Conservation (phyloP, 192 early-diverging fungal genomes). For the Entomortierella parvispora region DNA sequence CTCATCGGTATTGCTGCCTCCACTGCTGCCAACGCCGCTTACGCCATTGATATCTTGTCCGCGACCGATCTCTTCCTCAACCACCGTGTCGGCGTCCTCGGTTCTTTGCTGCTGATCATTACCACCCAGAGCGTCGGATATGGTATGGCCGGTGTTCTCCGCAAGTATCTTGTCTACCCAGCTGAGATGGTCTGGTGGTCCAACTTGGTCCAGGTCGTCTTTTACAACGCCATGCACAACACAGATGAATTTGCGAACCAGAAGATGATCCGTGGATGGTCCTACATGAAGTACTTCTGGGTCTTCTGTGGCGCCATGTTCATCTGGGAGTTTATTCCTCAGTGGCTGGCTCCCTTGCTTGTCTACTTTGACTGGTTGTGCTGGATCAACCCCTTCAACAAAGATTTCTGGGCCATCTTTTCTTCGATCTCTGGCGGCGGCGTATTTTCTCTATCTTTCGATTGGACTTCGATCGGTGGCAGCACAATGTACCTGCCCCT, state of each 20-base stretch:
- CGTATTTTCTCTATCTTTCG: conserved; percentile 72
- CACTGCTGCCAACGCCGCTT: conserved; percentile 59
- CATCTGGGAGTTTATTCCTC: conserved; percentile 57
- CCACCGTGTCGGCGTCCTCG: conserved; percentile 16
- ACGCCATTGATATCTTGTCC: conserved; percentile 53
- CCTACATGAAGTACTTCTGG: conserved; percentile 52
- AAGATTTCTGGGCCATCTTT: conserved; percentile 34
- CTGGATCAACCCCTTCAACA: conserved; percentile 31
- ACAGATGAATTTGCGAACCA: conserved; percentile 24
- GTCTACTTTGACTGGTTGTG: conserved; percentile 45
- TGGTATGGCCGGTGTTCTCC: conserved; percentile 79
- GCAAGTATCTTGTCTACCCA: conserved; percentile 83
- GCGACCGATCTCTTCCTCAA: conserved; percentile 27
- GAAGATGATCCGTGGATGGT: conserved; percentile 26
- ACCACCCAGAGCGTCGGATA: conserved; percentile 70
- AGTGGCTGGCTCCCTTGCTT: conserved; percentile 32
- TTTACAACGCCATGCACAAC: conserved; percentile 58
- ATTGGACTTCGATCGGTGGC: conserved; percentile 67
- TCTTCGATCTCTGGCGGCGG: conserved; percentile 65
- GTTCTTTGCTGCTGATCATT: conserved; percentile 56
- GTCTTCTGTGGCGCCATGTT: conserved; percentile 52
- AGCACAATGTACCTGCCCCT: conserved; percentile 31
- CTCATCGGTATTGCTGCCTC: conserved; percentile 65
- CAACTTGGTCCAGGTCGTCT: conserved; percentile 65
- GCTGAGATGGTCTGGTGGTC: conserved; percentile 89